Base-by-base conservation (phyloP, 2,329 filamentous ascomycete genomes). In the Trichoderma brevicompactum region DNA sequence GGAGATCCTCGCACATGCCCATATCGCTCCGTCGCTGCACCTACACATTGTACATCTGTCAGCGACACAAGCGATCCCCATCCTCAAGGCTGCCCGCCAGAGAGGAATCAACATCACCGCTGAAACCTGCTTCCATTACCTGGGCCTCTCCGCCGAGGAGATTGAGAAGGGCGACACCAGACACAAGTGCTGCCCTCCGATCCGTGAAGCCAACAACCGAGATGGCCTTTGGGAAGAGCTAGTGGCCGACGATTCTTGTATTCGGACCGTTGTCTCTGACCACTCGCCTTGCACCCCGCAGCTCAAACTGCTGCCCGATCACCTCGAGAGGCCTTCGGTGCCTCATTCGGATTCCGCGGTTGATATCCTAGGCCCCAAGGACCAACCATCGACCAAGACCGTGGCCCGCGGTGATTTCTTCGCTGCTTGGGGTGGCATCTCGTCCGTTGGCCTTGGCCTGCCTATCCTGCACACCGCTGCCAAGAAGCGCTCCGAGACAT, bases 281-380 rank as follows among this genome's bases (percentile, higher is more conserved):
- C 95, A 99, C 81, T 96, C 92, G 5, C 95, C 95, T 6, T 98
- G 95, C 82, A 98, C 95, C 3, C 94, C 95, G 0, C 89, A 97
- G 74, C 85, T 99, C 62, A 99, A 99, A 78, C 85, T 96, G 17
- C 85, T 97, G 0, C 94, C 94, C 0, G 77, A 83, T 0, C 85
- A 89, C 70, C 82, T 95, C 3, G 58, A 66, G 32, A 69, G 67
- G 23, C 69, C 79, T 3, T 67, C 71, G 43, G 80, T 85, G 66
- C 77, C 73, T 56, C 83, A 84, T 73, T 77, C 79, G 40, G 84
- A 87, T 72, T 86, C 84, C 0, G 84, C 83, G 38, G 72, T 86
- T 66, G 84, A 85, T 67, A 75, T 86, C 71, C 79, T 79, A 0
- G 65, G 74, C 5, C 76, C 77, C 3, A 70, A 70, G 9, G 72